Evolutionary conservation across 768 basidiomycete species (phyloP).

Genomic region (Suillus cothurnatus): DNA sequence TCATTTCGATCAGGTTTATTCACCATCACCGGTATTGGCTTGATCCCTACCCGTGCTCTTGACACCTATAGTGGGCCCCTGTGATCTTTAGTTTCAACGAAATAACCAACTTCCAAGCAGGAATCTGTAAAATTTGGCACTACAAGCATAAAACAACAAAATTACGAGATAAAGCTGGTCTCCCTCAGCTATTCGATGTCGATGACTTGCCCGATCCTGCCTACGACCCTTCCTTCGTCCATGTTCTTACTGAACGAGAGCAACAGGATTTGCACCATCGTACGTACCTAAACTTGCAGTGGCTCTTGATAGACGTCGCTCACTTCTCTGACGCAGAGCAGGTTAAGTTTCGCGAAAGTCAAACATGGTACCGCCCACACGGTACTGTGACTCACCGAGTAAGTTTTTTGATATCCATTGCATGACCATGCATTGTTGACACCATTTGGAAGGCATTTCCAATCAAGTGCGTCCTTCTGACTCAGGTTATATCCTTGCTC

Average conservation of each 20-base stretch:
- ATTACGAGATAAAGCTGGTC: slow-evolving; percentile 60
- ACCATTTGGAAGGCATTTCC: slow-evolving; percentile 59
- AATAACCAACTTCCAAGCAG: slow-evolving; percentile 35
- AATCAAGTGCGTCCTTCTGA: slow-evolving; percentile 42
- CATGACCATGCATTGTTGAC: slow-evolving; percentile 10
- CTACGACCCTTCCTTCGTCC: slow-evolving; percentile 70
- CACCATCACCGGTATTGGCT: slow-evolving; percentile 76
- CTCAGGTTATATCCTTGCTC: not conserved
- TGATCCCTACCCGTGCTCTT: slow-evolving; percentile 73
- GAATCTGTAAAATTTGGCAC: slow-evolving; percentile 72
- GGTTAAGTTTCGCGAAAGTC: slow-evolving; percentile 63
- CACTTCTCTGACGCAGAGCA: slow-evolving; percentile 49
- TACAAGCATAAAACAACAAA: slow-evolving; percentile 63
- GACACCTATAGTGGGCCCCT: slow-evolving; percentile 69
- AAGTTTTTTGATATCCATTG: slow-evolving; percentile 20
- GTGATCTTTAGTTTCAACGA: not conserved
- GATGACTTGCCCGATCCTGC: slow-evolving; percentile 83
- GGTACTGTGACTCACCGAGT: slow-evolving; percentile 81
- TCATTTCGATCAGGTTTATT: slow-evolving; percentile 59
- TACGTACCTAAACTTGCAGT: slow-evolving; percentile 35
- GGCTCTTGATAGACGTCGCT: slow-evolving; percentile 6
- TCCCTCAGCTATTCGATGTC: slow-evolving; percentile 69
- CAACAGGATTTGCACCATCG: slow-evolving; percentile 66
- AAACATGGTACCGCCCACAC: slow-evolving; percentile 89
- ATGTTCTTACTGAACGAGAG: slow-evolving; percentile 66